A percentile compares a stretch with the other conserved stretches of the same genome.
phyloP scores from a whole-genome alignment of 2,329 filamentous ascomycete species.

The Epichloe gansuensis region DNA sequence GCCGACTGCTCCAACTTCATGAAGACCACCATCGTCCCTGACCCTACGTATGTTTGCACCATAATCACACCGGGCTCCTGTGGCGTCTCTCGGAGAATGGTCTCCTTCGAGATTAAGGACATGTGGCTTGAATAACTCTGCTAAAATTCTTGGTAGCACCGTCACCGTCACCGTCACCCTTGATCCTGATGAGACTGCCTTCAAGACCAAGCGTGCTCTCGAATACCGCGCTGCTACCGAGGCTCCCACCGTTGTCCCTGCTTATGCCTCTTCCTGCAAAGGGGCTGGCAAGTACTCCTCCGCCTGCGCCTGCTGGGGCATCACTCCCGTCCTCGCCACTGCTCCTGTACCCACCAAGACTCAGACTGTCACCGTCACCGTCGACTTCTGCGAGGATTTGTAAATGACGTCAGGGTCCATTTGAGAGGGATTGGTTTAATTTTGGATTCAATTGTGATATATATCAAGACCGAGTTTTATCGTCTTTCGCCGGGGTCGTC shows the following conservation, averaged over 20 bases:
- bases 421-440: neutral
- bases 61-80: neutral
- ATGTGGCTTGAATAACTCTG: neutral
- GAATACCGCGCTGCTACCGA: conserved; percentile 20
- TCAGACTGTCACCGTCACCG: conserved; percentile 28
- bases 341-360: conserved; percentile 27
- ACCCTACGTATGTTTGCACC: conserved; percentile 23
- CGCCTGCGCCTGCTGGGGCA: conserved; percentile 33
- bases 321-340: conserved; percentile 27
- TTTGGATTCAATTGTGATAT: neutral
- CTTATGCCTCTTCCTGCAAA: conserved; percentile 28
- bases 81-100: neutral
- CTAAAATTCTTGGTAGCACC: conserved; percentile 11
- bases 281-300: conserved; percentile 24
- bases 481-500: neutral
- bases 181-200: conserved; percentile 18
- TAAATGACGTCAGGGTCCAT: conserved; percentile 7
- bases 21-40: conserved; percentile 27
- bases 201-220: conserved; percentile 17
- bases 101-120: neutral
- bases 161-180: conserved; percentile 28
- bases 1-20: conserved; percentile 30
- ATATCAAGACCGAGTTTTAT: neutral
- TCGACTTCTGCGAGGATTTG: conserved; percentile 29
- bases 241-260: conserved; percentile 22